A percentile compares a stretch with the other conserved stretches of the same genome.
Evolutionary conservation across 2,329 filamentous ascomycete species (phyloP).

Genomic region (Dothideomycetidae sp.): DNA sequence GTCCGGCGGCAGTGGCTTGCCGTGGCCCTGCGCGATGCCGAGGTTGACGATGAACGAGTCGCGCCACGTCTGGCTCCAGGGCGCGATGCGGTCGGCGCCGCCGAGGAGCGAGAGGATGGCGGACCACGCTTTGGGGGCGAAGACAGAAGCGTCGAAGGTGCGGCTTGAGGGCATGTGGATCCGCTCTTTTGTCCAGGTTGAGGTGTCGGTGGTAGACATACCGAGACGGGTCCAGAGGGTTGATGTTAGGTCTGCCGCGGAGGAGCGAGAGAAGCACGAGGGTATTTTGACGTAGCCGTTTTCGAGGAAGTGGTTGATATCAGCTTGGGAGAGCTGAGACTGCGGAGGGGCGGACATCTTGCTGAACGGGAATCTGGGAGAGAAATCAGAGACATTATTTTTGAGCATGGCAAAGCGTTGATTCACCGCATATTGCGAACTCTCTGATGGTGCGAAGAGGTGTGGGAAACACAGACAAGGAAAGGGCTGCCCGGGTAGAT

Average conservation of each 20-base stretch:
- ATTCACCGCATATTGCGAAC: too few relatives aligned
- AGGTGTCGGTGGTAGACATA: constrained; percentile 48
- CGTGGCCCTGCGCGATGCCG: constrained; percentile 39
- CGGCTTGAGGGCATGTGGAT: constrained; percentile 51
- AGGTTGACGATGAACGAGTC: constrained; percentile 59
- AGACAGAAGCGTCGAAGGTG: constrained; percentile 38
- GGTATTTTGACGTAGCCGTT: constrained; percentile 42
- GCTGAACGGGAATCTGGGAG: too few relatives aligned
- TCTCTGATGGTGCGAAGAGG: too few relatives aligned
- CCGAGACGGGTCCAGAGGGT: constrained; percentile 51
- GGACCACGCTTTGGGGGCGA: constrained; percentile 52
- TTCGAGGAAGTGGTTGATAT: constrained; percentile 39
- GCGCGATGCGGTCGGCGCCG: constrained; percentile 41
- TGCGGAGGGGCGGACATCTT: constrained; percentile 6
- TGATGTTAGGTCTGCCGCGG: constrained; percentile 34
- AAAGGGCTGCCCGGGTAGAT: too few relatives aligned
- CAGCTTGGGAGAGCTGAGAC: constrained; percentile 27
- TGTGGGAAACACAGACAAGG: too few relatives aligned
- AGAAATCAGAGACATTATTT: too few relatives aligned
- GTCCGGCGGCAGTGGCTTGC: constrained; percentile 36
- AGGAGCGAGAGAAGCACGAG: constrained; percentile 36
- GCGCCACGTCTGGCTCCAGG: constrained; percentile 42
- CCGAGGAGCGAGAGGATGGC: constrained; percentile 54
- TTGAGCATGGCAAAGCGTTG: too few relatives aligned
- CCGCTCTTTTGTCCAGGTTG: constrained; percentile 48